Percentiles rank a stretch among this genome's conserved stretches.
Conservation (phyloP, 306 rosid genomes). For the Sphenostylis stenocarpa region DNA sequence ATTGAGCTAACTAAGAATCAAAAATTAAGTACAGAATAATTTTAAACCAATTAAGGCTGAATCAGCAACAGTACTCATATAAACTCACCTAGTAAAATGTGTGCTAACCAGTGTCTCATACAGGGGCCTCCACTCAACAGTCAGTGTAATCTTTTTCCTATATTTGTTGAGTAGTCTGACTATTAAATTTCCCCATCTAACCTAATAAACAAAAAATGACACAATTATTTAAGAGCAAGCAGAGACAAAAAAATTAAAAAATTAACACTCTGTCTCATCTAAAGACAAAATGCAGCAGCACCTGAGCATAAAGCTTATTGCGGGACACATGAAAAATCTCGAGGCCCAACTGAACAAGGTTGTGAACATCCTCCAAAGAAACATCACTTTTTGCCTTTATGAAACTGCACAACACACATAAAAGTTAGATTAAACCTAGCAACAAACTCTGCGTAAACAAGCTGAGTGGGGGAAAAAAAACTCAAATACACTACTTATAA, state of each 20-base stretch:
- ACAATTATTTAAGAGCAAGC: constrained; percentile 36
- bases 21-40: constrained; percentile 22
- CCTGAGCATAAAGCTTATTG: constrained; percentile 93
- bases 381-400: constrained; percentile 92
- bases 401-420: constrained; percentile 59
- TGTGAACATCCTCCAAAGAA: constrained; percentile 70
- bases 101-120: constrained; percentile 78
- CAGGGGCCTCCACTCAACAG: constrained; percentile 81
- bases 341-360: constrained; percentile 67
- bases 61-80: neutral
- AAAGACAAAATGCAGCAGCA: constrained; percentile 44
- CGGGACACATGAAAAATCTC: constrained; percentile 71
- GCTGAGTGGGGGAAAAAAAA: neutral
- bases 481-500: neutral
- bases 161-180: constrained; percentile 83
- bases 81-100: constrained; percentile 88
- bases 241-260: constrained; percentile 10
- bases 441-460: constrained; percentile 21
- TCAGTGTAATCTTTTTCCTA: constrained; percentile 71
- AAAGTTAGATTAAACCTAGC: constrained; percentile 31
- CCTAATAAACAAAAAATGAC: constrained; percentile 63
- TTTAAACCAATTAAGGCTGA: constrained; percentile 4
- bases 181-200: constrained; percentile 95
- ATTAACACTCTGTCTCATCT: constrained; percentile 17
- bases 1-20: constrained; percentile 6